These are phyloP conservation scores for Dalbergia cultrata DNA, from an alignment of 306 rosid genomes.

Conservation along the genomic window DNA sequence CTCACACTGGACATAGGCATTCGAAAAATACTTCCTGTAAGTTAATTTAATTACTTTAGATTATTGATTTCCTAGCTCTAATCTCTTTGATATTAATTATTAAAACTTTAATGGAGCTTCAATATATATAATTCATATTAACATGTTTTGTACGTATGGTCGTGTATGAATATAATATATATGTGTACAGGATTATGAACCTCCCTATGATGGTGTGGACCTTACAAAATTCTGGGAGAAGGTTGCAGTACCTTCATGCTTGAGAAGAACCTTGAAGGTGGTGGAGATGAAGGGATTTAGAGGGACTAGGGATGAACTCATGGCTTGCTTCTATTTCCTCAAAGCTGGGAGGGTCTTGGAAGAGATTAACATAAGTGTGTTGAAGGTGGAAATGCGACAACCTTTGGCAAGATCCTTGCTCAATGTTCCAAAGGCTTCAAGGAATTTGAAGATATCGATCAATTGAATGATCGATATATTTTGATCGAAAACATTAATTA, in stretches of 20 bases:
- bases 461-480: neutral
- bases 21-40: slow-evolving; percentile 33
- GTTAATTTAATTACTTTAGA: neutral
- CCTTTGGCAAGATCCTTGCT: neutral
- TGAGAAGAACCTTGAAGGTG: slow-evolving; percentile 31
- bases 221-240: neutral
- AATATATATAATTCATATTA: neutral
- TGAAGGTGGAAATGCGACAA: neutral
- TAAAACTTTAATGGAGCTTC: neutral
- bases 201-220: slow-evolving; percentile 32
- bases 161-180: too few species aligned
- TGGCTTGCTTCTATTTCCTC: neutral
- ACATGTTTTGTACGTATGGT: neutral
- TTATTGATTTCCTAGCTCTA: too few species aligned
- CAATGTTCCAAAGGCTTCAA: neutral
- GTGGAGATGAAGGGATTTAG: slow-evolving; percentile 39
- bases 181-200: slow-evolving; percentile 37
- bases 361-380: slow-evolving; percentile 1
- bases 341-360: neutral
- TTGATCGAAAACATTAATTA: neutral
- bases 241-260: neutral
- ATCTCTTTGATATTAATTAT: neutral
- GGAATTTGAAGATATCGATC: neutral
- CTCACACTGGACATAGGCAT: slow-evolving; percentile 50
- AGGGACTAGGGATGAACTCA: neutral